Base-by-base conservation (phyloP, 1,139 yeast species). In the Lizanozyma gosingica region DNA sequence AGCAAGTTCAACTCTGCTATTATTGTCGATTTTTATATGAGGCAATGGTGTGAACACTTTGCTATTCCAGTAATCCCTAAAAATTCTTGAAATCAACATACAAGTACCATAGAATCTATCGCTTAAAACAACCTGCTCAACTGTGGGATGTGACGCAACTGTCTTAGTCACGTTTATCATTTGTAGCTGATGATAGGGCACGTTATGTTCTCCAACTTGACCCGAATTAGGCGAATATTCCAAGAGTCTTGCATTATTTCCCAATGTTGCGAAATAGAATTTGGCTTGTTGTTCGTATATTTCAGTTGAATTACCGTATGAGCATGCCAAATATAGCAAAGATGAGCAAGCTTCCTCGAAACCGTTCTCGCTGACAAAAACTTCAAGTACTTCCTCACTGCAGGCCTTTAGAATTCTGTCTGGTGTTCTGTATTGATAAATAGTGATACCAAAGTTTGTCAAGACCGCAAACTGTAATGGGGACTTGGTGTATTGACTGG, bases 51-150 rank as follows among this genome's bases (percentile, higher is more conserved):
- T 52, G 52, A 90, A 86, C 2, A 88, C 84, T 41, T 78, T 79
- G 32, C 65, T 67, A 41, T 73, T 73, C 99, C 99, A 94, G 41
- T 78, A 67, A 32, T 80, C 81, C 47, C 94, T 73, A 49, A 92
- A 76, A 16, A 88, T 62, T 52, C 98, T 76, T 1, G 95, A 74
- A 33, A 88, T 64, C 44, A 90, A 74, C 36, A 88, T 72, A 15
- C 94, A 81, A n/a, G 88, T 76, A 39, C 97, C 97, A 58, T 87
- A 92, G 53, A 90, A 88, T 48, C 97, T 70, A 49, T 95, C 95
- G 62, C 96, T 85, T 47, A 92, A 71, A 33, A 86, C 77, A 8
- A 92, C 95, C 54, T 83, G 81, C 48, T 83, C 88, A 37, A 82
- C 71, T 32, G 68, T 58, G 2, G 69, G 66, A 39, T 64, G 67